Base-by-base conservation (phyloP, 1,139 yeast genomes). In the Yamadazyma trypodendri region DNA sequence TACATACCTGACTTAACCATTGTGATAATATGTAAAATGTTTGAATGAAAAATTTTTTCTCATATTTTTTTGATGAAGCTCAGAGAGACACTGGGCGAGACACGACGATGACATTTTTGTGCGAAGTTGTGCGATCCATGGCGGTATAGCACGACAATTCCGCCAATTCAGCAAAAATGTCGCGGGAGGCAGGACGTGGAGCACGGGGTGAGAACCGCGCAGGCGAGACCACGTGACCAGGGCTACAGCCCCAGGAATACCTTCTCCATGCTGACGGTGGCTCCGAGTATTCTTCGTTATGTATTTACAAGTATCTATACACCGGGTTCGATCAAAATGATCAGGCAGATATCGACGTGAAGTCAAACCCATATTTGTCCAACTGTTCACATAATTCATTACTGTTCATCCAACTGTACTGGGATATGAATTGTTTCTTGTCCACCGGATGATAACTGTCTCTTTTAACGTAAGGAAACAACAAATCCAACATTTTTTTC, bases 1-100 rank as follows among this genome's bases (percentile, higher is more conserved):
- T 50, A 76, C 81, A 72, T 75, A 76, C 81, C 81, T 63, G 81
- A 72, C 70, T 72, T 75, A 71, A 78, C 80, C 81, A 77, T 76
- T 67, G 58, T 69, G 55, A 39, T 38, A 37, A 33, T 36, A 37
- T 34, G 37, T 30, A 28, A 34, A 34, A 34, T 20, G 18, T 15
- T 20, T 28, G 25, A 27, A 39, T 43, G 43, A 48, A 48, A 46
- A 43, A 45, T 47, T 47, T 44, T 36, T 18, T 28, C 31, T 28
- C 31, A 18, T 10, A 9, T 28, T 15, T 28, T 28, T 28, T 18
- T 28, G 23, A 18, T 17, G 31, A 28, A 28, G 23, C 33, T 12
- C n/a, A 17, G 25, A 35, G 28, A 38, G 27, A 34, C 41, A 35
- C 25, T 16, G 21, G 6, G 16, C 6, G 10, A n/a, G 24, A 29